phyloP scores from a whole-genome alignment of 225 moss, liverwort and hornwort genomes.

The Sphagnum tenellum region DNA sequence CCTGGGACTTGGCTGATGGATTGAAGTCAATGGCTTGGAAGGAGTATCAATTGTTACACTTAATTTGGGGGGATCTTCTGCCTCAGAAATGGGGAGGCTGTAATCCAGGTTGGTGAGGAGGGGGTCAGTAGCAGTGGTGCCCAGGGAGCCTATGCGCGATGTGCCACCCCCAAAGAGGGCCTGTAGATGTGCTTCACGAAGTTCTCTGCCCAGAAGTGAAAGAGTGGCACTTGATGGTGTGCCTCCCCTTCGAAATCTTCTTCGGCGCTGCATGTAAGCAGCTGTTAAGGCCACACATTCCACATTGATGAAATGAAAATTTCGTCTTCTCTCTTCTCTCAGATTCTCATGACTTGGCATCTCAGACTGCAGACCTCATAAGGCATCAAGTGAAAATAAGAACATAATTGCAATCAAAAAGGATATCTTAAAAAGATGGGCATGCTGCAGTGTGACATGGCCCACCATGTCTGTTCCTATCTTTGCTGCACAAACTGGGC shows the following conservation, averaged over 20 bases:
- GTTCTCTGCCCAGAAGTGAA: slow-evolving; percentile 58
- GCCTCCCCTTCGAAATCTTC: slow-evolving; percentile 29
- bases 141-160: slow-evolving; percentile 32
- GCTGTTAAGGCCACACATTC: slow-evolving; percentile 10
- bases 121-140: slow-evolving; percentile 34
- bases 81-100: slow-evolving; percentile 42
- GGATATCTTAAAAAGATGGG: slow-evolving; percentile 63
- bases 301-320: background rate
- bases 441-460: slow-evolving; percentile 54
- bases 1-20: slow-evolving; percentile 50
- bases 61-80: slow-evolving; percentile 31
- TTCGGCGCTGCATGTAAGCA: slow-evolving; percentile 54
- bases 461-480: slow-evolving; percentile 56
- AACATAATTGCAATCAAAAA: slow-evolving; percentile 1
- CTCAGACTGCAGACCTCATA: too few species aligned
- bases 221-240: slow-evolving; percentile 52
- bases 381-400: too few species aligned
- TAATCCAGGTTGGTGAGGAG: slow-evolving; percentile 50
- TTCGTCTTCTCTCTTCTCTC: background rate
- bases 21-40: slow-evolving; percentile 36
- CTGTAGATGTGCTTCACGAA: slow-evolving; percentile 60
- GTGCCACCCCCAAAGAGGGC: slow-evolving; percentile 51
- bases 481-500: slow-evolving; percentile 54
- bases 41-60: slow-evolving; percentile 24
- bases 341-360: too few species aligned